Conservation (phyloP, 257 asterid genomes). For the Penstemon eatonii region DNA sequence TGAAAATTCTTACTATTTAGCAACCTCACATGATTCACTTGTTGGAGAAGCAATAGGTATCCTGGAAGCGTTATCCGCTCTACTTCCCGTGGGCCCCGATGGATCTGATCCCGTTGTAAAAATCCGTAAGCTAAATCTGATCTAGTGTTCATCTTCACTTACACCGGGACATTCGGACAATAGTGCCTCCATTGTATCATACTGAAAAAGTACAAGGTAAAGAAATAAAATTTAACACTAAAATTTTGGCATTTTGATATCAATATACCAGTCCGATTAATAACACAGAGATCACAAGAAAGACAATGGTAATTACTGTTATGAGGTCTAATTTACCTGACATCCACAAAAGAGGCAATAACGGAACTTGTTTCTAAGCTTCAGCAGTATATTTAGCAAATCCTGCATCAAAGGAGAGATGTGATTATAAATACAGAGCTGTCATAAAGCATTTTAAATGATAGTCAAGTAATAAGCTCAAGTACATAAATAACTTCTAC, state of each 20-base stretch:
- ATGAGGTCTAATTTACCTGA: conserved; percentile 48
- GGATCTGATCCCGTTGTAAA: too few species aligned
- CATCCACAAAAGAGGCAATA: conserved; percentile 95
- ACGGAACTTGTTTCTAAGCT: conserved; percentile 66
- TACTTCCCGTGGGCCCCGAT: background rate
- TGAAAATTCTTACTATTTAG: background rate
- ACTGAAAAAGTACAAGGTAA: conserved; percentile 44
- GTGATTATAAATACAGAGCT: conserved; percentile 9
- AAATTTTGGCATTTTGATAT: background rate
- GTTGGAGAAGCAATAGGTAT: background rate
- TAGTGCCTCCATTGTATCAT: conserved; percentile 66
- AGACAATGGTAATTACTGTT: background rate
- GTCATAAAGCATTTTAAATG: background rate
- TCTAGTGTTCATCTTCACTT: conserved; percentile 70
- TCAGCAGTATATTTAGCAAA: conserved; percentile 58
- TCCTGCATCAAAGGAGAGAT: conserved; percentile 56
- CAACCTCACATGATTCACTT: conserved; percentile 3
- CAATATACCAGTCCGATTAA: background rate
- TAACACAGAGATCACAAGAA: background rate
- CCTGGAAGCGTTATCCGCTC: background rate
- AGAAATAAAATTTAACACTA: conserved; percentile 20
- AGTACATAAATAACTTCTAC: background rate
- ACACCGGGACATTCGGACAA: conserved; percentile 21
- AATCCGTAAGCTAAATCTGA: background rate
- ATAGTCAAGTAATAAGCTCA: background rate